Evolutionary conservation across 2,329 filamentous ascomycete species (phyloP).

Genomic region (Cordyceps cateniannulata): DNA sequence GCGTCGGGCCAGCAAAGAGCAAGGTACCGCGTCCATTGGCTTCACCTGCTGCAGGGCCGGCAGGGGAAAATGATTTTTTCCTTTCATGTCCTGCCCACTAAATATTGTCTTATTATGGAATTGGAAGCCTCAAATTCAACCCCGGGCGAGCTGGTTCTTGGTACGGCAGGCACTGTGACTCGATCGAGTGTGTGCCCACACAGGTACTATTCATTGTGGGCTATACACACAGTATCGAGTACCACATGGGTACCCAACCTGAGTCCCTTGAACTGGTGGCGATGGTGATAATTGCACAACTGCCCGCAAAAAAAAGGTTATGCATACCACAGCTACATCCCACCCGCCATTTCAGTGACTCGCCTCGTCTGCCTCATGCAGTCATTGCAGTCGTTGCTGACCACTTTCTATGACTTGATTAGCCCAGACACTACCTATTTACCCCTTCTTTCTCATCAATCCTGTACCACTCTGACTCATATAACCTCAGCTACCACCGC

Average conservation of each 20-base stretch:
- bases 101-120: not conserved
- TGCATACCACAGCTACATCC: not conserved
- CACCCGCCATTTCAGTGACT: not conserved
- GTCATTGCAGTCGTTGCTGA: not conserved
- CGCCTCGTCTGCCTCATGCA: not conserved
- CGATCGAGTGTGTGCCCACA: not conserved
- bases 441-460: not conserved
- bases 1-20: not conserved
- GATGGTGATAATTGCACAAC: not conserved
- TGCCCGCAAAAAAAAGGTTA: slow-evolving; percentile 3
- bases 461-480: slow-evolving; percentile 2
- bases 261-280: not conserved
- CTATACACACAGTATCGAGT: not conserved
- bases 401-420: not conserved
- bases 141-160: not conserved
- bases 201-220: slow-evolving; percentile 3
- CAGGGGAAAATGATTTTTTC: not conserved
- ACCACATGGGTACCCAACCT: not conserved
- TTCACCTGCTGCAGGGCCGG: not conserved
- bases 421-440: not conserved
- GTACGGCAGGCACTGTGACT: slow-evolving; percentile 5
- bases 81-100: not conserved
- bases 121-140: not conserved
- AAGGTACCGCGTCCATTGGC: not conserved
- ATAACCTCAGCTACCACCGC: not conserved